phyloP scores from a whole-genome alignment of 2,329 filamentous ascomycete genomes.

The Aspergillus neotritici region DNA sequence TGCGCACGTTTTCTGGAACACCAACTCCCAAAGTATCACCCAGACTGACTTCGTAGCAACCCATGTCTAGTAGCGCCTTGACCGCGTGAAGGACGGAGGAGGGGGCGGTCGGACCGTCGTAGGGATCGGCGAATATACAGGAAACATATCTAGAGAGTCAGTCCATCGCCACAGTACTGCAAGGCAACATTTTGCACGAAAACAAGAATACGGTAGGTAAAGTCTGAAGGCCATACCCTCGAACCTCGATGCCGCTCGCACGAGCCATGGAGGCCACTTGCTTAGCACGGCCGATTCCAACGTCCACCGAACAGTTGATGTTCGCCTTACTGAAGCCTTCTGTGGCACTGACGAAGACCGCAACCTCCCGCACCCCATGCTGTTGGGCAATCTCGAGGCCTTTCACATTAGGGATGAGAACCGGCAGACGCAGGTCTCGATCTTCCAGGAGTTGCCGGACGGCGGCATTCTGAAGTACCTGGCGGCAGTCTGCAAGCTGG shows the following conservation, averaged over 20 bases:
- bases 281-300: slow-evolving; percentile 33
- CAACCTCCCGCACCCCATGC: slow-evolving; percentile 33
- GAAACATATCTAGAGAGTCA: slow-evolving; percentile 28
- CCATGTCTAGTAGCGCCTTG: slow-evolving; percentile 69
- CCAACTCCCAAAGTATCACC: slow-evolving; percentile 91
- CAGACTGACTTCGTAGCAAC: slow-evolving; percentile 83
- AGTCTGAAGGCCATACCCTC: slow-evolving; percentile 22
- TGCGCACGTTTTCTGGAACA: slow-evolving; percentile 45
- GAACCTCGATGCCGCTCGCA: slow-evolving; percentile 24
- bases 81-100: slow-evolving; percentile 46
- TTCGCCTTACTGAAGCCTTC: slow-evolving; percentile 42
- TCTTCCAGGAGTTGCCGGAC: slow-evolving; percentile 51
- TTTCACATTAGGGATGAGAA: slow-evolving; percentile 39
- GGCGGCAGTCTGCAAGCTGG: slow-evolving; percentile 52
- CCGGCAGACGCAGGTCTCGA: slow-evolving; percentile 26
- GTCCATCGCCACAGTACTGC: too few species aligned
- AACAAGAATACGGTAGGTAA: neutral
- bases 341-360: slow-evolving; percentile 39
- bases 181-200: neutral
- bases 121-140: slow-evolving; percentile 41
- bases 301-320: slow-evolving; percentile 37
- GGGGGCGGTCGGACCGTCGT: slow-evolving; percentile 50
- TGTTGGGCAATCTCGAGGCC: slow-evolving; percentile 54
- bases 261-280: slow-evolving; percentile 28
- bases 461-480: slow-evolving; percentile 13